Evolutionary conservation across 192 early-diverging fungal species (phyloP), one percentile per base, ranked within the genome.

Genomic region (Coemansia furcata): DNA sequence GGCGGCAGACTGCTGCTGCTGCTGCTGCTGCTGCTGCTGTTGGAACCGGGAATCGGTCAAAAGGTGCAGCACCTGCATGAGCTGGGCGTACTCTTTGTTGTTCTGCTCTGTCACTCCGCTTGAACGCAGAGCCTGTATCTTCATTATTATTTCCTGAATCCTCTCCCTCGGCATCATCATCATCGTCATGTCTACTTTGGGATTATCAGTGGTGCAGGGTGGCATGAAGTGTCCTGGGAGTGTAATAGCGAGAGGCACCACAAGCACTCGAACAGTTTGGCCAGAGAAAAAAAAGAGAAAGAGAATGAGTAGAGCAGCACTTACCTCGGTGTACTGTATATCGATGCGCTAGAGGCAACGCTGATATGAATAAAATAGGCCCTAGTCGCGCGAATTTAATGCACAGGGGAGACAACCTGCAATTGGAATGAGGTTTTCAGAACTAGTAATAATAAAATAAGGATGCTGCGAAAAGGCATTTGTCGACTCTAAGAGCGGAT

Each of bases 61-160:
- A 8, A 65, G 69, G 23, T 74, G 87, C 66, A 85, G 69, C 9
- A 80, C 74, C 1, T 69, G 58, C 76, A 93, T 73, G 35, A 93
- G 78, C 65, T 87, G 83, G 33, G 90, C 92, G 67, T 85, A 91
- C 68, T 94, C 91, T 15, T 84, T 83, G 66, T 88, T 88, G 68
- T 87, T 93, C 43, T 86, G 85, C 84, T 96, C 92, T 10, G 87
- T 94, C 15, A 89, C 88, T 15, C 93, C 92, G 12, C 75, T 77
- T 10, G 80, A 69, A 63, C 91, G 86, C 77, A 90, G 63, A 29
- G 71, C 62, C 62, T 87, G 83, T 21, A 78, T 73, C 15, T 70
- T 70, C 69, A 72, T 50, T 5, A 77, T 64, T 4, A 78, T 60
- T 65, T 69, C 62, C 26, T 59, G 68, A 4, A 77, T 65, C 61